Evolutionary conservation across 1,284 basidiomycete genomes (phyloP).

Genomic region (Stereum hirsutum): DNA sequence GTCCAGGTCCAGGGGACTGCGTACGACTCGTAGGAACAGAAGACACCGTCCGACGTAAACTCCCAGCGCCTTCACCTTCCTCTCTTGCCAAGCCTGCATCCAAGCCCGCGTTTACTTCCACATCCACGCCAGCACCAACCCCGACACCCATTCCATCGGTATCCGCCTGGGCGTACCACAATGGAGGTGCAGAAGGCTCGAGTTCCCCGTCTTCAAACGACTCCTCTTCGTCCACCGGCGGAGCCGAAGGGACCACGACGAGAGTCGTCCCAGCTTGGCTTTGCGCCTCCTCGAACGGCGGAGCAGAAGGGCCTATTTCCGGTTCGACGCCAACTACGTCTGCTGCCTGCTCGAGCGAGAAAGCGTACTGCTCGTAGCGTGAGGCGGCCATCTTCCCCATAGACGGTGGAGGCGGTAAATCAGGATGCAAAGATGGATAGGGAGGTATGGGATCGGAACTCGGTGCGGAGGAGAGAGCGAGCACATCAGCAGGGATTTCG

Average conservation of each 20-base stretch:
- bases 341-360: conserved; percentile 26
- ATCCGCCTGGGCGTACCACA: conserved; percentile 19
- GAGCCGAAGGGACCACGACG: conserved; percentile 8
- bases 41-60: no score
- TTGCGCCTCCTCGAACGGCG: conserved; percentile 28
- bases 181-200: conserved; percentile 16
- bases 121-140: no score
- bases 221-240: conserved; percentile 1
- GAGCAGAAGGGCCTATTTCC: conserved; percentile 30
- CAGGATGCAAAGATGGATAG: conserved; percentile 13
- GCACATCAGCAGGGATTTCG: not conserved
- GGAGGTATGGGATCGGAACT: conserved; percentile 9
- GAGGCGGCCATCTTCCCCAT: conserved; percentile 30
- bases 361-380: conserved; percentile 31
- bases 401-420: conserved; percentile 26
- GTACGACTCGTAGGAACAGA: no score
- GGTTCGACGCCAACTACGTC: conserved; percentile 22
- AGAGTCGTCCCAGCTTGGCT: conserved; percentile 5
- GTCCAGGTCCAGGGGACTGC: no score
- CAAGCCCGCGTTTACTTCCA: no score
- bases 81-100: no score
- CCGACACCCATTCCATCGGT: no score
- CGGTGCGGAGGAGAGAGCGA: conserved; percentile 4
- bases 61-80: no score
- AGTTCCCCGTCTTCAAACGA: not conserved